A percentile compares a stretch with the other conserved stretches of the same genome.
Evolutionary conservation across 2,329 filamentous ascomycete genomes (phyloP).

Genomic region (Fusarium gaditjirri): DNA sequence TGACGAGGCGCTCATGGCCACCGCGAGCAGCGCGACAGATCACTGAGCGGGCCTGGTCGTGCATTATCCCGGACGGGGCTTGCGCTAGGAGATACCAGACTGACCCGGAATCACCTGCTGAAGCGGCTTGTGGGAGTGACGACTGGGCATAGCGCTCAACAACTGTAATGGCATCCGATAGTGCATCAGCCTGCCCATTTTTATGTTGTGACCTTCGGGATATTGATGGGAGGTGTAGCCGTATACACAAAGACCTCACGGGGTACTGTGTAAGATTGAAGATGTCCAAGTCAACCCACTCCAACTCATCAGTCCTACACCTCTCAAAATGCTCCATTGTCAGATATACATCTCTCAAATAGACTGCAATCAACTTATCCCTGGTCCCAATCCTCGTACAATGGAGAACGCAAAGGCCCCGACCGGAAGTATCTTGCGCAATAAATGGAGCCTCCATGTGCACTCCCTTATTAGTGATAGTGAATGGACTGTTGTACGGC

Average conservation of each 20-base stretch:
- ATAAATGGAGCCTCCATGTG: constrained; percentile 15
- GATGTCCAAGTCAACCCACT: neutral
- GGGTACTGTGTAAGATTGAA: neutral
- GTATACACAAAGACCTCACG: neutral
- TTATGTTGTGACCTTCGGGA: rapidly evolving
- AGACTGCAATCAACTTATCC: neutral
- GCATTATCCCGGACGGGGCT: rapidly evolving
- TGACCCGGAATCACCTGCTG: neutral
- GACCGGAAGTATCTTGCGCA: neutral
- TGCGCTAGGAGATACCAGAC: constrained; percentile 2
- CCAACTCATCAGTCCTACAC: neutral
- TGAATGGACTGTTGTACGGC: neutral
- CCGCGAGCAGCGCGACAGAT: neutral
- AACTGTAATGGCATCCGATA: rapidly evolving
- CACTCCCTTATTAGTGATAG: constrained; percentile 10
- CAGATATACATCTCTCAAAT: neutral
- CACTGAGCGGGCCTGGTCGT: rapidly evolving
- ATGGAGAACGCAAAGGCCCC: constrained; percentile 4
- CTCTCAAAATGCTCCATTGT: constrained; percentile 32
- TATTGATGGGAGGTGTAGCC: rapidly evolving
- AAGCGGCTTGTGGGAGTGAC: neutral
- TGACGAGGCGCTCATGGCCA: neutral
- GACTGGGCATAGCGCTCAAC: rapidly evolving
- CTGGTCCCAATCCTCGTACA: neutral
- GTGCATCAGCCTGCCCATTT: rapidly evolving